Evolutionary conservation across 2,329 filamentous ascomycete species (phyloP).

Genomic region (Cadophora sp.): DNA sequence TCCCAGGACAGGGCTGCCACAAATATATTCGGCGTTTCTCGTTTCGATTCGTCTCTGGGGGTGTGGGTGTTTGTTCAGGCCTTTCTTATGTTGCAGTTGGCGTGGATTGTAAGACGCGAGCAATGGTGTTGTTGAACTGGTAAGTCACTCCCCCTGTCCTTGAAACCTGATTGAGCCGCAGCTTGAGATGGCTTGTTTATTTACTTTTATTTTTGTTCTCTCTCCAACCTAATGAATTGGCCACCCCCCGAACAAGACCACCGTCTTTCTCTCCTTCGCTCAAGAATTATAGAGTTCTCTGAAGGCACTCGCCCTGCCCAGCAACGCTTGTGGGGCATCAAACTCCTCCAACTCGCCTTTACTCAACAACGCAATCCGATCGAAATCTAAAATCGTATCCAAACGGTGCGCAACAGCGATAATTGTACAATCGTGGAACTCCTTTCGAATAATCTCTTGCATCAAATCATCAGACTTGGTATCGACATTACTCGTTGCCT

Average conservation of each 20-base stretch:
- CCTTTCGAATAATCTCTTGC: slow-evolving; percentile 57
- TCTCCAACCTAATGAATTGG: neutral
- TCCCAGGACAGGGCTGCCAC: neutral
- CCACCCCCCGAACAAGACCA: neutral
- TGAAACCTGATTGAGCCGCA: neutral
- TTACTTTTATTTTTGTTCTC: neutral
- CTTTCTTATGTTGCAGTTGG: neutral
- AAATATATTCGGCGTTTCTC: neutral
- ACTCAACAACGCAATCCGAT: slow-evolving; percentile 50
- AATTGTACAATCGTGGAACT: slow-evolving; percentile 60
- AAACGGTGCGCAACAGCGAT: slow-evolving; percentile 42
- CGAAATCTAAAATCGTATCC: slow-evolving; percentile 52
- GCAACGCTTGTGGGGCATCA: slow-evolving; percentile 8
- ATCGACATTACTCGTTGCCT: slow-evolving; percentile 46
- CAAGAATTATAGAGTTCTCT: neutral
- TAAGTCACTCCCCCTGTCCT: no score
- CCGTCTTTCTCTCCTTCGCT: neutral
- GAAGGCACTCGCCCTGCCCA: neutral
- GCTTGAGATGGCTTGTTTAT: slow-evolving; percentile 5
- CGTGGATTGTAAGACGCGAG: neutral
- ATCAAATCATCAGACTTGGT: slow-evolving; percentile 62
- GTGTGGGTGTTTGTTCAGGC: neutral
- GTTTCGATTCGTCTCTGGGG: neutral
- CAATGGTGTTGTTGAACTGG: neutral
- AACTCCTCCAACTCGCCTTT: slow-evolving; percentile 75